These are phyloP conservation scores for Colletotrichum camelliae DNA, from an alignment of 2,329 filamentous ascomycete genomes.

Conservation along the genomic window DNA sequence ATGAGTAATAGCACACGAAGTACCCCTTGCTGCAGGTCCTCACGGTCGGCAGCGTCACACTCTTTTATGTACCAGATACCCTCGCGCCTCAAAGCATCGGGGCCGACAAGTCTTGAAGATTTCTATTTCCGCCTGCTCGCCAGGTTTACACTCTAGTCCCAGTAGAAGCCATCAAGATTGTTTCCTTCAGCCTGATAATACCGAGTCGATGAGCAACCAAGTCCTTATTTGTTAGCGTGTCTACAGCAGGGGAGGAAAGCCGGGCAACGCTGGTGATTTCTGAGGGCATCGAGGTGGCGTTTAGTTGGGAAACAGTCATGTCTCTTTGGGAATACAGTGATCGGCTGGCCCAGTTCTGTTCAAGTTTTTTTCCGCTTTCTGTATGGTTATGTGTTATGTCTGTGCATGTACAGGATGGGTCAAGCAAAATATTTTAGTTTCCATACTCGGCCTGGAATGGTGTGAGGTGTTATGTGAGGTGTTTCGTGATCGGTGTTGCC, in stretches of 20 bases:
- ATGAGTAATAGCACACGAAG: constrained; percentile 21
- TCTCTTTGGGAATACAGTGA: not conserved
- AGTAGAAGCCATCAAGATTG: not conserved
- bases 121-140: constrained; percentile 21
- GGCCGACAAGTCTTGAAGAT: constrained; percentile 4
- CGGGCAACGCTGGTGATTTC: not conserved
- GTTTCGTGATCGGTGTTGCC: not conserved
- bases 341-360: constrained; percentile 13
- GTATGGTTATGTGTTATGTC: constrained; percentile 11
- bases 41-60: not conserved
- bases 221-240: not conserved
- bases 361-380: not conserved
- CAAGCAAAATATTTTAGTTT: not conserved
- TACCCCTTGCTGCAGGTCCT: not conserved
- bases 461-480: not conserved
- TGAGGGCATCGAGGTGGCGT: constrained; percentile 12
- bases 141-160: not conserved
- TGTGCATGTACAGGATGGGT: constrained; percentile 4
- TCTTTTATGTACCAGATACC: constrained; percentile 22
- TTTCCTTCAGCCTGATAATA: not conserved
- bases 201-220: not conserved
- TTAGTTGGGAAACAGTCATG: constrained; percentile 5
- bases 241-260: not conserved
- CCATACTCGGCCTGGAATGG: not conserved
- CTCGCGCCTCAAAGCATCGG: constrained; percentile 10